Conservation (phyloP, 2,329 filamentous ascomycete species). For the Diplodia scrobiculata region DNA sequence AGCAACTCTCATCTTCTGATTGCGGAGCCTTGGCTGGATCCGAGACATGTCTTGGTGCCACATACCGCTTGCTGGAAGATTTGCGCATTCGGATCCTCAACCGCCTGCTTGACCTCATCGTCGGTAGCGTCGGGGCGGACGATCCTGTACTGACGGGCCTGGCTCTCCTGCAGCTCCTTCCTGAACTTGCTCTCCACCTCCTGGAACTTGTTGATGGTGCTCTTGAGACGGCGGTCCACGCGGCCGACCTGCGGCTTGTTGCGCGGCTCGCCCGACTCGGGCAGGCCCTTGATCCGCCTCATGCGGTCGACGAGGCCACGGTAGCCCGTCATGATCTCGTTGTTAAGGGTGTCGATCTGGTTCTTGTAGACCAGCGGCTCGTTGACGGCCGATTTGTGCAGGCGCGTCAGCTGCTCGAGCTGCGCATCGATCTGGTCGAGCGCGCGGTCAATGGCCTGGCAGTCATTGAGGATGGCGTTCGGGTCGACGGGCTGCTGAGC, state of each 20-base stretch:
- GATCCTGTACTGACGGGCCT: constrained; percentile 87
- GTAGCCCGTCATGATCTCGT: constrained; percentile 82
- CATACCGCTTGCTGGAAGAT: constrained; percentile 79
- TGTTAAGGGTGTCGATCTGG: constrained; percentile 70
- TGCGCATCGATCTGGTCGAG: constrained; percentile 74
- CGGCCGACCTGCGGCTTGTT: constrained; percentile 80
- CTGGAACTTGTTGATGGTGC: constrained; percentile 80
- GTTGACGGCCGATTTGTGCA: constrained; percentile 71
- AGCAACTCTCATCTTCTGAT: constrained; percentile 2
- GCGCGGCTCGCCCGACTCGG: constrained; percentile 70
- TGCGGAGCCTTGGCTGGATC: constrained; percentile 1
- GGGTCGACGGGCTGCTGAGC: constrained; percentile 52
- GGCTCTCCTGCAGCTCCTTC: constrained; percentile 77
- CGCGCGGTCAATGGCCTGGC: constrained; percentile 74
- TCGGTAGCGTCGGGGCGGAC: constrained; percentile 80
- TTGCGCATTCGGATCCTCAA: constrained; percentile 73
- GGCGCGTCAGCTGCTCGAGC: constrained; percentile 69
- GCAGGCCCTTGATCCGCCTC: constrained; percentile 78
- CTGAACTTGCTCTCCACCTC: constrained; percentile 77
- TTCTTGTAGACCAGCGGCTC: constrained; percentile 73
- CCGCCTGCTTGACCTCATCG: constrained; percentile 73
- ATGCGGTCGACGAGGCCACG: constrained; percentile 76
- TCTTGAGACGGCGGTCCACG: constrained; percentile 76
- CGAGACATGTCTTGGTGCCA: constrained; percentile 14
- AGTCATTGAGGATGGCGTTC: constrained; percentile 81